phyloP scores from a whole-genome alignment of 768 basidiomycete genomes.

The Mycena indigotica region DNA sequence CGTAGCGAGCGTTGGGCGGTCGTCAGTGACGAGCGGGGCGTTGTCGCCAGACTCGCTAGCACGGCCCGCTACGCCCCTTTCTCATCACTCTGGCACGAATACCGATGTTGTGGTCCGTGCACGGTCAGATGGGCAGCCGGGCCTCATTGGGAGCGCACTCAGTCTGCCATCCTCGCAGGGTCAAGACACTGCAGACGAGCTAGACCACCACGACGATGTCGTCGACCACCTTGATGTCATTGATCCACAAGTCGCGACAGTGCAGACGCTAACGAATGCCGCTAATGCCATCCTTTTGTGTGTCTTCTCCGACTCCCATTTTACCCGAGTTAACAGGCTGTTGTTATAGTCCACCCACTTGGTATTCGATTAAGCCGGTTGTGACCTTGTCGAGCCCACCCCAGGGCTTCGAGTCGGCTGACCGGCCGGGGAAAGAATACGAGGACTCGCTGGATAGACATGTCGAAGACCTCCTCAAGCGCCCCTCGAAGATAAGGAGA shows the following conservation, averaged over 20 bases:
- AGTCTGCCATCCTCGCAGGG: slow-evolving; percentile 34
- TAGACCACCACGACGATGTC: slow-evolving; percentile 72
- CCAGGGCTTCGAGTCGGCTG: slow-evolving; percentile 32
- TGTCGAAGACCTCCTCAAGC: slow-evolving; percentile 73
- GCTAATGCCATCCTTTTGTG: slow-evolving; percentile 79
- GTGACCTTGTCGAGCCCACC: slow-evolving; percentile 51
- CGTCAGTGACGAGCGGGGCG: no score
- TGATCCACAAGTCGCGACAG: slow-evolving; percentile 64
- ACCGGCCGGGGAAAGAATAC: slow-evolving; percentile 32
- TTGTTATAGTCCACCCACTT: slow-evolving; percentile 74
- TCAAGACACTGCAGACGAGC: slow-evolving; percentile 25
- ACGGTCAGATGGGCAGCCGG: slow-evolving; percentile 38
- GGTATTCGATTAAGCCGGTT: slow-evolving; percentile 71
- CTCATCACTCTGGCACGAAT: slow-evolving; percentile 35
- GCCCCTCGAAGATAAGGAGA: slow-evolving; percentile 59
- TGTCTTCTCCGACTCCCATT: slow-evolving; percentile 1
- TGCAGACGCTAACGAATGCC: slow-evolving; percentile 76
- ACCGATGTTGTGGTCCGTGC: slow-evolving; percentile 40
- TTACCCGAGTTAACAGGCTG: no score
- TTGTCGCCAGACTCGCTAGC: slow-evolving; percentile 15
- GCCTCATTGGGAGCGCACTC: slow-evolving; percentile 48
- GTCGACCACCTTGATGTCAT: slow-evolving; percentile 85
- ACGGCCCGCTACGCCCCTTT: slow-evolving; percentile 13
- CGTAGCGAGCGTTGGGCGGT: no score
- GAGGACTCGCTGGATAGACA: slow-evolving; percentile 67